These are phyloP conservation scores for Patellifolia procumbens DNA, from an alignment of 179 eudicot genomes.

Conservation along the genomic window DNA sequence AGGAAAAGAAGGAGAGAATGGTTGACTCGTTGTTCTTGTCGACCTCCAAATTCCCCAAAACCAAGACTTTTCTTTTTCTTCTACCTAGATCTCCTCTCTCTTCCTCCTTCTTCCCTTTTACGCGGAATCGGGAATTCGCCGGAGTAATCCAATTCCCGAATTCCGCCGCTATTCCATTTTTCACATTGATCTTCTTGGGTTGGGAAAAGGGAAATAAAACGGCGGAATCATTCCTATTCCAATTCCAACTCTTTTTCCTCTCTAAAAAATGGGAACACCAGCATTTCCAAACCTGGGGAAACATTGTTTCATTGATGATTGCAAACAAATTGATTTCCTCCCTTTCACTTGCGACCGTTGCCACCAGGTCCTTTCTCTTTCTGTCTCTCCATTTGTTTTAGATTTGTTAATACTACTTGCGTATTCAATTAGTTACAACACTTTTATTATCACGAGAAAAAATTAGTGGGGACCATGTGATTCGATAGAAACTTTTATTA, in stretches of 20 bases:
- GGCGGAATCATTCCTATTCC: background rate
- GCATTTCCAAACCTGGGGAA: constrained; percentile 82
- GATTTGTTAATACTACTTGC: no score
- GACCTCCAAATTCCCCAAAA: background rate
- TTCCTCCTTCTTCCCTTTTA: background rate
- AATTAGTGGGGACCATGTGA: no score
- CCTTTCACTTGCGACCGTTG: constrained; percentile 94
- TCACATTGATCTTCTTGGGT: no score
- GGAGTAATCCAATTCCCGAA: background rate
- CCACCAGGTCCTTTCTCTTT: constrained; percentile 43
- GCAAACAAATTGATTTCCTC: constrained; percentile 82
- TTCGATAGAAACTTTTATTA: no score
- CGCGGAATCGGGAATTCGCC: constrained; percentile 16
- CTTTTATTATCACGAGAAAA: no score
- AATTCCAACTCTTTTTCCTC: no score
- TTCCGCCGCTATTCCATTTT: background rate
- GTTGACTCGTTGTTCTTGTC: background rate
- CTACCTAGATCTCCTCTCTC: background rate
- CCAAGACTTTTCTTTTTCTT: background rate
- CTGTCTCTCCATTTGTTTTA: no score
- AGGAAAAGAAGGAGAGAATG: background rate
- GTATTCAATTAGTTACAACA: no score
- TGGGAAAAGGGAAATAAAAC: background rate
- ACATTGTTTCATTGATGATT: constrained; percentile 72
- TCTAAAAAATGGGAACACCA: constrained; percentile 82